Percentiles rank a stretch among this genome's conserved stretches.
Conservation (phyloP, 176 grass and related monocot genomes). For the Calamus simplicifolius region DNA sequence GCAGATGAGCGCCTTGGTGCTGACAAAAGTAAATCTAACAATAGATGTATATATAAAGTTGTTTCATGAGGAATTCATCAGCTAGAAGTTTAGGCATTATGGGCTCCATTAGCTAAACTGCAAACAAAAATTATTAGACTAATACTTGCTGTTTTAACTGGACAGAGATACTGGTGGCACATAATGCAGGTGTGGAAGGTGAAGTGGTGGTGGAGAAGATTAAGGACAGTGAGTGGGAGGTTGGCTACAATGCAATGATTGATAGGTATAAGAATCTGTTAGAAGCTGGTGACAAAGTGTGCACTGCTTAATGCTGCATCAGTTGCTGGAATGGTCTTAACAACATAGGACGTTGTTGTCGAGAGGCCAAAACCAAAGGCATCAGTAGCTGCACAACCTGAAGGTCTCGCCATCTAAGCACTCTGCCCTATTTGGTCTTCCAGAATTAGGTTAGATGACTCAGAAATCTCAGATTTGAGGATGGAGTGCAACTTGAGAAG, state of each 20-base stretch:
- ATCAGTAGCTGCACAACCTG: conserved; percentile 20
- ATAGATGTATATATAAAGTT: too few relatives aligned
- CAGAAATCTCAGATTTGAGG: not conserved
- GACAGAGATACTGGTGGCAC: conserved; percentile 52
- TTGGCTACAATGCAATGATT: conserved; percentile 84
- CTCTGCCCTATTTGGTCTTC: too few relatives aligned
- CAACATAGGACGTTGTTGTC: conserved; percentile 79
- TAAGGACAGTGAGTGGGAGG: conserved; percentile 62
- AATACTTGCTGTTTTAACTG: not conserved
- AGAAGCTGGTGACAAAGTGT: conserved; percentile 62
- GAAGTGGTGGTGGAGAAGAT: conserved; percentile 83
- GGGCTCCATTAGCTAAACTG: too few relatives aligned
- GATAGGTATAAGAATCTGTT: conserved; percentile 82
- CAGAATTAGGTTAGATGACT: not conserved
- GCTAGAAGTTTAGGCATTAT: too few relatives aligned
- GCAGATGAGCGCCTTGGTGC: conserved; percentile 82
- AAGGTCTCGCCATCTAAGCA: conserved; percentile 37
- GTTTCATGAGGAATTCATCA: too few relatives aligned
- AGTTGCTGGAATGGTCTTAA: conserved; percentile 82
- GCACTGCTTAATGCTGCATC: conserved; percentile 69
- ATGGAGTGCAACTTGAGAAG: not conserved
- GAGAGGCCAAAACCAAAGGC: conserved; percentile 75
- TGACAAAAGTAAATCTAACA: conserved; percentile 64
- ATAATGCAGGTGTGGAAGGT: conserved; percentile 86
- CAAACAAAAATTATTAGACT: too few relatives aligned